A percentile compares a stretch with the other conserved stretches of the same genome.
Evolutionary conservation across 108 stramenopile genomes (phyloP).

Genomic region (Seminavis robusta): DNA sequence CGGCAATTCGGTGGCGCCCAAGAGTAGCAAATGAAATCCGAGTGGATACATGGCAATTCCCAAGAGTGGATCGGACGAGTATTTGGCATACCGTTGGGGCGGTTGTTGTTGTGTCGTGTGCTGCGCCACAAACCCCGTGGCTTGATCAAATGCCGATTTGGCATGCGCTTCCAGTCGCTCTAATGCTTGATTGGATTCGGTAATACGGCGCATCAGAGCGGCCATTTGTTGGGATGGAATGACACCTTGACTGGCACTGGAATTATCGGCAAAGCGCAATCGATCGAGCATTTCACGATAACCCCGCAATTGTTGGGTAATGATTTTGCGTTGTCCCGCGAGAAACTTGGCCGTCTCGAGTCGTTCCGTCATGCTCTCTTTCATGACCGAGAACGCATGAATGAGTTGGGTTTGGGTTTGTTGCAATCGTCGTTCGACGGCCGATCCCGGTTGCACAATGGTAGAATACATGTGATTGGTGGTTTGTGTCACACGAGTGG

Average conservation of each 20-base stretch:
- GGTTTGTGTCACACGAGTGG: too few species aligned
- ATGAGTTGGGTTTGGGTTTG: constrained; percentile 61
- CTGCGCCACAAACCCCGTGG: constrained; percentile 55
- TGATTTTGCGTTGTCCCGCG: constrained; percentile 41
- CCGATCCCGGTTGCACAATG: constrained; percentile 64
- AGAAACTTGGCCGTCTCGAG: constrained; percentile 72
- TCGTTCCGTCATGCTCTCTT: constrained; percentile 68
- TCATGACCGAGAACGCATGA: constrained; percentile 73
- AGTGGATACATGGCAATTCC: constrained; percentile 72
- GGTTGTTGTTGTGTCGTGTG: constrained; percentile 53
- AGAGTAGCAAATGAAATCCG: constrained; percentile 63
- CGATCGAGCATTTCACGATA: constrained; percentile 64
- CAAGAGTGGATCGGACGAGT: constrained; percentile 76
- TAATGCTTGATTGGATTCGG: constrained; percentile 74
- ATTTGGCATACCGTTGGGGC: constrained; percentile 58
- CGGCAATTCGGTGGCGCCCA: constrained; percentile 59
- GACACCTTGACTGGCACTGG: constrained; percentile 60
- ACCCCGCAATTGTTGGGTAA: constrained; percentile 69
- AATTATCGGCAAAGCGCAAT: constrained; percentile 69
- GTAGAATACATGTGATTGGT: constrained; percentile 59
- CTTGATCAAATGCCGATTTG: constrained; percentile 54
- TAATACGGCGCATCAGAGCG: constrained; percentile 76
- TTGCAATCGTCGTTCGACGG: constrained; percentile 68
- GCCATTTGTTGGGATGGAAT: constrained; percentile 85
- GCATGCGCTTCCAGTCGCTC: constrained; percentile 62